phyloP scores from a whole-genome alignment of 2,329 filamentous ascomycete species.

The Xylaria sp. region DNA sequence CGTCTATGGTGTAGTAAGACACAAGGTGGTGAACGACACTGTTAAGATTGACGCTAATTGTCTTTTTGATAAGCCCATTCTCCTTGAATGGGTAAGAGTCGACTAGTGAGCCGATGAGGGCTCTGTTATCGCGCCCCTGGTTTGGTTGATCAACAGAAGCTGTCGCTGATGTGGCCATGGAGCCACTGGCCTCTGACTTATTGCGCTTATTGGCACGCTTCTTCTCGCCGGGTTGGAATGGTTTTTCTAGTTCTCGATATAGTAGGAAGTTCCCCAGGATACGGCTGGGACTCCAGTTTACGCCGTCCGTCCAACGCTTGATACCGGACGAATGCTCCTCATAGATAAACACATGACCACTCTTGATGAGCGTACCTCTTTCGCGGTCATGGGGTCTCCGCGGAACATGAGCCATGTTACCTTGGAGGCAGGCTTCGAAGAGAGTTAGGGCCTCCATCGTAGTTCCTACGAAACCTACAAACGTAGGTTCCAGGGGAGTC shows the following conservation, averaged over 20 bases:
- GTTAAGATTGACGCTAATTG: slow-evolving; percentile 78
- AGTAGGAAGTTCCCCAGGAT: slow-evolving; percentile 86
- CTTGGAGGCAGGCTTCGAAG: slow-evolving; percentile 78
- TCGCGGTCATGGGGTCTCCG: slow-evolving; percentile 88
- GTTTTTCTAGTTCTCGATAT: slow-evolving; percentile 80
- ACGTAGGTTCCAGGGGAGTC: slow-evolving; percentile 65
- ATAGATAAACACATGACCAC: slow-evolving; percentile 89
- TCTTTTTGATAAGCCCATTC: slow-evolving; percentile 87
- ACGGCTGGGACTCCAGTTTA: slow-evolving; percentile 87
- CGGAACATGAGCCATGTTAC: slow-evolving; percentile 74
- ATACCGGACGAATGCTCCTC: slow-evolving; percentile 90
- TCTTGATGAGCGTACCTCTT: slow-evolving; percentile 75
- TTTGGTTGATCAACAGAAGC: slow-evolving; percentile 28
- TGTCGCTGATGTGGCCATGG: slow-evolving; percentile 42
- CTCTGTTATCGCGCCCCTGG: no score
- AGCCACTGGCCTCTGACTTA: slow-evolving; percentile 50
- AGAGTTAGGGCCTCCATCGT: slow-evolving; percentile 79
- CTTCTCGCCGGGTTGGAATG: slow-evolving; percentile 82
- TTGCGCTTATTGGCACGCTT: slow-evolving; percentile 79
- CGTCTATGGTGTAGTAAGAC: slow-evolving; percentile 84
- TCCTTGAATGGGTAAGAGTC: slow-evolving; percentile 89
- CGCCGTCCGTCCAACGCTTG: slow-evolving; percentile 92
- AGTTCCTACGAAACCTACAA: slow-evolving; percentile 68
- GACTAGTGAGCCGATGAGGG: slow-evolving; percentile 79
- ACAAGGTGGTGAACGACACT: slow-evolving; percentile 84